Evolutionary conservation across 1,284 basidiomycete genomes (phyloP).

Genomic region (Pyrrhoderma noxium): DNA sequence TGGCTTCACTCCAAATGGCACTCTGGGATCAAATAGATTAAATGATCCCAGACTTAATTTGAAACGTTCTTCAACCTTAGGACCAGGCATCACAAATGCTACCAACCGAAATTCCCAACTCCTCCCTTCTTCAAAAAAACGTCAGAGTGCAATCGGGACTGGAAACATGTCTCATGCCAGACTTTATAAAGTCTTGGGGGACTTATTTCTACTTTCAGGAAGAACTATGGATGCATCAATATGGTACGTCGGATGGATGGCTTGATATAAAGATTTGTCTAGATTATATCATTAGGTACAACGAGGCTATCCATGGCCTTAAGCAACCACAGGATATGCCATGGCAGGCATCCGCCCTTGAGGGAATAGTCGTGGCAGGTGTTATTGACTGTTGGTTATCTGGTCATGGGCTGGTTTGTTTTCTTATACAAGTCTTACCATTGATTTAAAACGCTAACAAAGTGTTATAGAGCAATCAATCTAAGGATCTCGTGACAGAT

Average conservation of each 20-base stretch:
- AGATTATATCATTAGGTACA: slow-evolving; percentile 51
- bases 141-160: slow-evolving; percentile 52
- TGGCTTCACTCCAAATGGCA: no score
- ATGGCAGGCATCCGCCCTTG: slow-evolving; percentile 84
- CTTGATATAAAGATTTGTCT: no score
- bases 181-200: slow-evolving; percentile 81
- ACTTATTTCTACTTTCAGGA: slow-evolving; percentile 81
- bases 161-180: slow-evolving; percentile 65
- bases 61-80: slow-evolving; percentile 49
- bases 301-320: slow-evolving; percentile 70
- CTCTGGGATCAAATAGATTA: no score
- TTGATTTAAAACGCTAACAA: slow-evolving; percentile 10
- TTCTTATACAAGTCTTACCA: slow-evolving; percentile 8
- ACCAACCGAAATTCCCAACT: slow-evolving; percentile 44
- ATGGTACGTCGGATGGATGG: slow-evolving; percentile 49
- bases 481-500: slow-evolving; percentile 63
- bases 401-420: slow-evolving; percentile 62
- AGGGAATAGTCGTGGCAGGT: slow-evolving; percentile 72
- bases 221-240: slow-evolving; percentile 71
- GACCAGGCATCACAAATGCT: slow-evolving; percentile 28
- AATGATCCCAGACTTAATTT: slow-evolving; percentile 25
- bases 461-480: slow-evolving; percentile 33
- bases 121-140: slow-evolving; percentile 45
- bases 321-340: slow-evolving; percentile 66
- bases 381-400: slow-evolving; percentile 81